These are phyloP conservation scores for Rhazya stricta DNA, from an alignment of 257 asterid species.

Conservation along the genomic window DNA sequence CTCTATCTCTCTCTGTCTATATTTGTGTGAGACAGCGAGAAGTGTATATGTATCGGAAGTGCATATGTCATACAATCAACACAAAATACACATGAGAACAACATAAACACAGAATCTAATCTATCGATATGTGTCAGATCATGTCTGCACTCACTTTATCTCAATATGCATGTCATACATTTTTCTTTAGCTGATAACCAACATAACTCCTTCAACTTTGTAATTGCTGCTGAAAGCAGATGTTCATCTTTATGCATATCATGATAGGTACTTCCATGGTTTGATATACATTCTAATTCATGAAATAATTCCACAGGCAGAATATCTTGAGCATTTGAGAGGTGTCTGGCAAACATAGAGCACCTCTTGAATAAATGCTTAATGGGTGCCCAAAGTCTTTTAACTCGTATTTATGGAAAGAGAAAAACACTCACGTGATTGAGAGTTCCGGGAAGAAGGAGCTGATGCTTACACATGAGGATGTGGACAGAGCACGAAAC, in stretches of 20 bases:
- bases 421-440: slow-evolving; percentile 59
- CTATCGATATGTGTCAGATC: not conserved
- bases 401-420: not conserved
- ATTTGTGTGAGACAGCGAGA: not conserved
- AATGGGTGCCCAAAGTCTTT: not conserved
- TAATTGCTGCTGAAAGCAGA: not conserved
- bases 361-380: not conserved
- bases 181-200: not conserved
- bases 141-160: not conserved
- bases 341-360: not conserved
- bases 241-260: not conserved
- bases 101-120: not conserved
- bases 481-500: slow-evolving; percentile 64
- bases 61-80: not conserved
- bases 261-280: not conserved
- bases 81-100: not conserved
- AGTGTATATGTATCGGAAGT: no score
- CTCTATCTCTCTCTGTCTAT: not conserved
- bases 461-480: slow-evolving; percentile 66
- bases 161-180: no score
- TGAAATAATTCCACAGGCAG: not conserved
- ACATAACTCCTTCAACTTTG: not conserved
- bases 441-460: slow-evolving; percentile 89
- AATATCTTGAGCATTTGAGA: not conserved
- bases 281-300: not conserved